Evolutionary conservation across 768 basidiomycete genomes (phyloP), one percentile per base, ranked within the genome.

Genomic region (Podaxis carcinomalis): DNA sequence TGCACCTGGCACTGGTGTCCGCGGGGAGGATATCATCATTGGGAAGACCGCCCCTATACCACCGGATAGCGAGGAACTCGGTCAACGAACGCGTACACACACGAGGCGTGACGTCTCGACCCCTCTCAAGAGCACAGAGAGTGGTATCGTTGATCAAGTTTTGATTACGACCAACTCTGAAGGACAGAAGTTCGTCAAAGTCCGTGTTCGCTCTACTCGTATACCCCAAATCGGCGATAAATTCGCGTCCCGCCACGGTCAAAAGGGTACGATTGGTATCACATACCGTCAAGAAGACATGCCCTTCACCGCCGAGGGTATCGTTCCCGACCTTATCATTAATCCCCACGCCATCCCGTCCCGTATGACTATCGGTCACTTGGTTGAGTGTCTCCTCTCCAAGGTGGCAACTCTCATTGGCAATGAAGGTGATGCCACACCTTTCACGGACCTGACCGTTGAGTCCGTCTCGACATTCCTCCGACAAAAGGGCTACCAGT

Each of bases 261-360:
- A 99, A 77, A 99, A 99, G 80, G 97, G 97, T 75, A 99, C 97
- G 9, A 96, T 98, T 64, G 97, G 97, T 76, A 97, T 99, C 75
- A 98, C 96, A 0, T 99, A 99, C 72, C 93, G 97, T 55, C 97
- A 98, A 73, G 97, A 99, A 74, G 97, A 99, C 72, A 98, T 99
- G 97, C 97, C 97, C 32, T 99, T 98, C 79, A 96, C 95, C 2
- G 87, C 89, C 1, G 95, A 98, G 70, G 97, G 97, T 61, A 93
- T 98, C 68, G 92, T 92, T 1, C 97, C 97, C 9, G 97, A 99
- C 73, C 83, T 99, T 68, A 84, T 99, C 77, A 99, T 99, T 75
- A 99, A 99, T 70, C 97, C 97, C 40, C 97, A 99, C 74, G 97
- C 97, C 69, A 99, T 99, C 74, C 97, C 97, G 3, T 98, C 97